Evolutionary conservation across 192 early-diverging fungal species (phyloP), one percentile per base, ranked within the genome.

Genomic region (Backusella westeae): DNA sequence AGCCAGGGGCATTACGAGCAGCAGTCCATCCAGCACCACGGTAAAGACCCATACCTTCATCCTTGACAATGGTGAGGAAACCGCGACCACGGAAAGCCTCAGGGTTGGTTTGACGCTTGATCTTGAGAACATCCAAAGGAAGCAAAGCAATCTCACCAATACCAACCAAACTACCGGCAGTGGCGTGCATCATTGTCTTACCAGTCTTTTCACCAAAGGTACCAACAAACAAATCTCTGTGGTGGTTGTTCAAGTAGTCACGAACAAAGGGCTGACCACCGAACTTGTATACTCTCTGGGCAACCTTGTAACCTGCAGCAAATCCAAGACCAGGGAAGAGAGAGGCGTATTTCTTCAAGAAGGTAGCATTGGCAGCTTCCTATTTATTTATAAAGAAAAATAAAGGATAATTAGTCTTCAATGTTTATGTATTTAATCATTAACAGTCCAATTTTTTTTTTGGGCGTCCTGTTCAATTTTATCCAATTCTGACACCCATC

Each of bases 251-350:
- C 68, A 99, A 80, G 81, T 90, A 96, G 85, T 99, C 98, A 80
- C 93, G 94, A 38, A 96, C 95, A 76, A 94, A 95, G 17, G 97
- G 96, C 86, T 99, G 98, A 5, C 98, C 98, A 77, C 96, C 97
- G 76, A 97, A 99, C 86, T 99, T 99, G 91, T 99, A 99, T 66
- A 98, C 89, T 75, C 98, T 90, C 87, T 99, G 98, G 73, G 94
- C 83, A 42, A 99, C 91, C 87, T 99, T 99, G 93, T 99, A 99
- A 7, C 97, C 97, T 41, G 96, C 96, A 26, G 98, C 98, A 84
- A 94, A 97, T 34, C 98, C 98, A 29, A 99, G 88, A 69, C 98
- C 98, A 1, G 98, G 98, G 86, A 99, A 99, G 68, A 99, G 87
- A 1, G 96, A 96, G 5, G 94, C 77, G 82, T 97, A 99, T 84